Percentiles rank a stretch among this genome's conserved stretches.
These are phyloP conservation scores for Colletotrichum cereale DNA, from an alignment of 2,329 filamentous ascomycete genomes.

Conservation along the genomic window DNA sequence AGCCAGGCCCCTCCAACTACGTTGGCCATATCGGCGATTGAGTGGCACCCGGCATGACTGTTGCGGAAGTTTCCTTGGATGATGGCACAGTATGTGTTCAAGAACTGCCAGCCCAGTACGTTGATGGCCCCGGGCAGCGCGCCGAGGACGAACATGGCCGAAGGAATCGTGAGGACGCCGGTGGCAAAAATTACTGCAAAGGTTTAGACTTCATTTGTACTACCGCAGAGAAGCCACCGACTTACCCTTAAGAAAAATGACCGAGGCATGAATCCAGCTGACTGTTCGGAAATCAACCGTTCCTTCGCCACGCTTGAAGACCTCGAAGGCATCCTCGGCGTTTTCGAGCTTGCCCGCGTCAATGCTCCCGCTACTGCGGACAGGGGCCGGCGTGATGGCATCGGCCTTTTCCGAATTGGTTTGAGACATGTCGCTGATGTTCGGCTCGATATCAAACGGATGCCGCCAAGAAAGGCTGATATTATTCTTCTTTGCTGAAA, in stretches of 20 bases:
- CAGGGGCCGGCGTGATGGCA: conserved; percentile 41
- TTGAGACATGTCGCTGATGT: conserved; percentile 30
- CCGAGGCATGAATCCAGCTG: conserved; percentile 59
- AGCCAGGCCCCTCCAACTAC: conserved; percentile 65
- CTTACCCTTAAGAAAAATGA: conserved; percentile 60
- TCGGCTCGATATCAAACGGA: not conserved
- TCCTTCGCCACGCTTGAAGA: conserved; percentile 59
- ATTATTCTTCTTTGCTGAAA: not conserved
- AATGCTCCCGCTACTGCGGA: conserved; percentile 43
- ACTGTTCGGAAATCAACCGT: conserved; percentile 62
- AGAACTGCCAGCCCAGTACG: conserved; percentile 55
- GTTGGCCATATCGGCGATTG: conserved; percentile 67
- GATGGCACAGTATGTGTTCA: conserved; percentile 57
- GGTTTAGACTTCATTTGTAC: not conserved
- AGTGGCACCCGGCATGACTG: conserved; percentile 54
- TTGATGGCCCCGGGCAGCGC: conserved; percentile 57
- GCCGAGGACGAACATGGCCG: conserved; percentile 57
- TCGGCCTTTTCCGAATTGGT: conserved; percentile 41
- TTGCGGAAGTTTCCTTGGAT: conserved; percentile 56
- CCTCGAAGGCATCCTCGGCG: conserved; percentile 51
- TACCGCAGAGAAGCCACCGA: not conserved
- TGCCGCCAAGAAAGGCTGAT: not conserved
- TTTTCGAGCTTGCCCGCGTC: conserved; percentile 44
- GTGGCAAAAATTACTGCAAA: conserved; percentile 56
- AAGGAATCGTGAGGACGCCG: conserved; percentile 57